These are phyloP conservation scores for Yamadazyma atmosphaerica DNA, from an alignment of 1,139 yeast species.

Conservation along the genomic window DNA sequence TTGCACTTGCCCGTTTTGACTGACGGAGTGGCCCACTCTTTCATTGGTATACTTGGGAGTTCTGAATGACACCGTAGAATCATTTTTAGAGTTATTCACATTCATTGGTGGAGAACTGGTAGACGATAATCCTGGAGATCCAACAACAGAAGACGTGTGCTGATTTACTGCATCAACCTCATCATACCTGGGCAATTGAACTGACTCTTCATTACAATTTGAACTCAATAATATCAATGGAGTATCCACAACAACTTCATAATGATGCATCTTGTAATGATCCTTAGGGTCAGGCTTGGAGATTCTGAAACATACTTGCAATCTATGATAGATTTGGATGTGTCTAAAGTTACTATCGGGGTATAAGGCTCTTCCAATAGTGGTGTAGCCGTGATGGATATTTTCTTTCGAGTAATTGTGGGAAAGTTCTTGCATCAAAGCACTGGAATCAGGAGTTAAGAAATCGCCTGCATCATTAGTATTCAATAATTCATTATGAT, in stretches of 20 bases:
- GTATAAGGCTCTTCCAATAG: slow-evolving; percentile 41
- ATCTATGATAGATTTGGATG: slow-evolving; percentile 69
- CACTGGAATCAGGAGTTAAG: slow-evolving; percentile 31
- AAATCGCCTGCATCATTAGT: slow-evolving; percentile 21
- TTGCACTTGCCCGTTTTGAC: slow-evolving; percentile 13
- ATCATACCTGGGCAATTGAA: slow-evolving; percentile 69
- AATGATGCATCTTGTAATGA: slow-evolving; percentile 67
- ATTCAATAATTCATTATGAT: slow-evolving; percentile 20
- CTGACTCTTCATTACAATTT: slow-evolving; percentile 64
- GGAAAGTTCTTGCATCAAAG: slow-evolving; percentile 28
- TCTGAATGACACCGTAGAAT: slow-evolving; percentile 24
- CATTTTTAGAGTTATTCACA: not conserved
- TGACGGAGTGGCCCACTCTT: slow-evolving; percentile 8
- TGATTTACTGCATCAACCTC: slow-evolving; percentile 16
- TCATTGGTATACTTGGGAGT: slow-evolving; percentile 38
- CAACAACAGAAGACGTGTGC: slow-evolving; percentile 1
- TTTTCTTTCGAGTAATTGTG: slow-evolving; percentile 27
- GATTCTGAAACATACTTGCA: slow-evolving; percentile 77
- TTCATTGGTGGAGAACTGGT: slow-evolving; percentile 6
- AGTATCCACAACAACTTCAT: slow-evolving; percentile 86
- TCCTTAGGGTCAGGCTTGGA: slow-evolving; percentile 65
- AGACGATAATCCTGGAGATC: slow-evolving; percentile 2
- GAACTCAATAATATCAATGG: slow-evolving; percentile 75
- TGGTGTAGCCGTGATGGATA: slow-evolving; percentile 39
- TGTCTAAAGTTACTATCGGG: slow-evolving; percentile 76